Base-by-base conservation (phyloP, 2,329 filamentous ascomycete genomes). In the Aaosphaeria arxii region DNA sequence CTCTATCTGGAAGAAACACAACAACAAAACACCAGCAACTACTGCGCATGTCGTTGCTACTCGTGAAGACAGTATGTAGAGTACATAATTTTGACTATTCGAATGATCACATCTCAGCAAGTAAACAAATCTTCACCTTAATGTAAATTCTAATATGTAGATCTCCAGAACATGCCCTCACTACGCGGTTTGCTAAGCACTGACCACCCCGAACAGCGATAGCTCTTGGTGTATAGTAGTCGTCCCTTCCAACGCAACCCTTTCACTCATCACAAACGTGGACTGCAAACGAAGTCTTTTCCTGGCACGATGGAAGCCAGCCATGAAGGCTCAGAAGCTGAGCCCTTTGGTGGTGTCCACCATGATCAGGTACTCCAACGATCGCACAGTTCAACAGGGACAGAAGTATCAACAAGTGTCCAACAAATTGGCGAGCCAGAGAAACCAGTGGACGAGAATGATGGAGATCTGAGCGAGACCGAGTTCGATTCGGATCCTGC, bases 401-500 rank as follows among this genome's bases (percentile, higher is more conserved):
- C 60, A 11, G 60, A 61, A 41, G 62, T 59, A 4, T 61, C 66
- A 40, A 24, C 17, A 24, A 24, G 17, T 24, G 17, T 24, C 50
- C 55, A 1, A 66, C 39, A 40, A 40, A 13, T 2, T 9, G 9
- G 31, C 55, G 30, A 41, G 24, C 28, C 32, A 47, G 6, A 45
- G 54, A 13, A 47, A 50, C 29, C 42, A 30, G 49, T 53, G 6
- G 49, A 59, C 6, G 45, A 53, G 5, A 38, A 50, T 6, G 46
- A 56, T 17, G 24, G 40, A 4, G 45, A 50, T 7, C 45, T 50
- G 29, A 48, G 51, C 5, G 48, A 49, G 11, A 48, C 47, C 9
- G 41, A 41, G n/a, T 48, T 59, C 1, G 56, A 61, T 5, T 31
- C 45, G 11, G 62, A 67, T 28, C 64, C 67, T 6, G 62, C 60